Percentiles rank a stretch among this genome's conserved stretches.
Conservation (phyloP, 1,284 basidiomycete species). For the Trichosporon inkin region DNA sequence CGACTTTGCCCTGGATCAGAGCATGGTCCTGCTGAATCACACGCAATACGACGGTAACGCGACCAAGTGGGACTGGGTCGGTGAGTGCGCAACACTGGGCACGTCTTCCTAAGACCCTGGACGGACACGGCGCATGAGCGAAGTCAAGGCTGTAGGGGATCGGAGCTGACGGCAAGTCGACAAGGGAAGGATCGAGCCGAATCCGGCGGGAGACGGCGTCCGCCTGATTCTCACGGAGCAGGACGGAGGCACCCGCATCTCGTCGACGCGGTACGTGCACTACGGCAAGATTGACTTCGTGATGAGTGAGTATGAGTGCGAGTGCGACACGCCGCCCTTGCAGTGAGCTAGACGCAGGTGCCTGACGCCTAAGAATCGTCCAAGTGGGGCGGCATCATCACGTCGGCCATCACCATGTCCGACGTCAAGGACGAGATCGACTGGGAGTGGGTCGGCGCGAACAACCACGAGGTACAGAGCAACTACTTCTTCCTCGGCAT, state of each 20-base stretch:
- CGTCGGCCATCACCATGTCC: conserved; percentile 80
- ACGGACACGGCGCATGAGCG: neutral
- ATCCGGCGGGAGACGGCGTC: conserved; percentile 54
- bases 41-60: conserved; percentile 70
- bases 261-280: conserved; percentile 72
- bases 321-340: neutral
- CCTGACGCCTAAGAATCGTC: conserved; percentile 42
- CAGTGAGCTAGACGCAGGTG: too few species aligned
- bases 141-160: too few species aligned
- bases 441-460: conserved; percentile 59
- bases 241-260: conserved; percentile 63
- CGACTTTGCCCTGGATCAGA: conserved; percentile 60
- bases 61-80: conserved; percentile 55
- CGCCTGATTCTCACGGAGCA: conserved; percentile 59
- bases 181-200: conserved; percentile 62
- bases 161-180: conserved; percentile 55
- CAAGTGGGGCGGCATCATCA: conserved; percentile 67
- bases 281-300: conserved; percentile 71
- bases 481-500: conserved; percentile 65
- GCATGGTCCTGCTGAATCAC: conserved; percentile 57
- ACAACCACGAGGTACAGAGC: conserved; percentile 63
- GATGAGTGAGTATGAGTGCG: conserved; percentile 47
- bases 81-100: too few species aligned
- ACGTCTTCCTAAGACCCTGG: too few species aligned
- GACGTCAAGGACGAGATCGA: conserved; percentile 78